Conservation (phyloP, 2,329 filamentous ascomycete genomes). For the Pestalotiopsis sp. region DNA sequence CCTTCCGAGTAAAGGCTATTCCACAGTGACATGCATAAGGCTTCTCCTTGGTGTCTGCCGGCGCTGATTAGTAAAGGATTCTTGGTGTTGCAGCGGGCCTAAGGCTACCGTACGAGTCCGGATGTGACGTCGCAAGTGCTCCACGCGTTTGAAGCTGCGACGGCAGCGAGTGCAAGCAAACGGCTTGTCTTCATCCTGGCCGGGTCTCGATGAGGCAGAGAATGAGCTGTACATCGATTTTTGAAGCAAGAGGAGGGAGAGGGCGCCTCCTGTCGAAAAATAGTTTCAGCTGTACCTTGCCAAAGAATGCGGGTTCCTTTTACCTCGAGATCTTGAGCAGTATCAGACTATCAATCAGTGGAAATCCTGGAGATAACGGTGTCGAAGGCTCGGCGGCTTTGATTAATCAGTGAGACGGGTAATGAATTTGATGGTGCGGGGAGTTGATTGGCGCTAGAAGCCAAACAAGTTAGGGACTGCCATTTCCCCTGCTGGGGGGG, state of each 20-base stretch:
- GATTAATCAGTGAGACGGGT: background rate
- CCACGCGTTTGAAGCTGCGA: background rate
- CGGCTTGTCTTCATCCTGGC: background rate
- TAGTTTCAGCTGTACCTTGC: background rate
- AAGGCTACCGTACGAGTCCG: background rate
- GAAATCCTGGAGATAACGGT: background rate
- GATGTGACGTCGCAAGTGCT: background rate
- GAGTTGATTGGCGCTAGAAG: background rate
- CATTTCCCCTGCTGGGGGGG: too few relatives aligned
- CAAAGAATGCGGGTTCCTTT: too few relatives aligned
- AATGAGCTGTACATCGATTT: background rate
- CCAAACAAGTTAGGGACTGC: too few relatives aligned
- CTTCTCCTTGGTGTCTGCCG: background rate
- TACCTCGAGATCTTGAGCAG: too few relatives aligned
- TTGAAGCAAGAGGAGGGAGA: background rate
- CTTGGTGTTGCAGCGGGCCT: background rate
- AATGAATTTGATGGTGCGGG: background rate
- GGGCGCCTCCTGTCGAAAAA: background rate
- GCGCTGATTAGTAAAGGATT: background rate
- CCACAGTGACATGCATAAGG: background rate
- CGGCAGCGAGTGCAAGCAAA: background rate
- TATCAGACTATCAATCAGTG: too few relatives aligned
- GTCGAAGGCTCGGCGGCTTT: background rate
- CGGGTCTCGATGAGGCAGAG: background rate
- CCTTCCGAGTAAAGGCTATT: background rate